Base-by-base conservation (phyloP, 1,284 basidiomycete species). In the Boletus semigastroideus region DNA sequence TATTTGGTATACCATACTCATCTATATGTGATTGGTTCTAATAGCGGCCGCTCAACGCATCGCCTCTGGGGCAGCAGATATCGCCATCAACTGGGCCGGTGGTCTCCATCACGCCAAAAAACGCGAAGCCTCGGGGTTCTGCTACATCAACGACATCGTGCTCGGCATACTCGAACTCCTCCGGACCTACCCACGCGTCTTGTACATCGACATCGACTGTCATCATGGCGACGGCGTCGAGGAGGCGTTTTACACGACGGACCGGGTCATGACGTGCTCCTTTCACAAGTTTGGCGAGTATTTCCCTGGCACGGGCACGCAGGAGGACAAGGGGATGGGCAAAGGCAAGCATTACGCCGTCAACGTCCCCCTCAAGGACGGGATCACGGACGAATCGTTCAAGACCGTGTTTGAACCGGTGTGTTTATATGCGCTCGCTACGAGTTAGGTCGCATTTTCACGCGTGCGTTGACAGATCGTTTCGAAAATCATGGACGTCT, bases 161-260 rank as follows among this genome's bases (percentile, higher is more conserved):
- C 83, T 96, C 39, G 86, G 85, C 25, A 94, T 95, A 41, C 79
- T 97, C 38, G 94, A 97, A 71, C 83, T 97, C 13, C 76, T 96
- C 13, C 82, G 92, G 60, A 83, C 75, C 45, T 86, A 83, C 64
- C 84, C 91, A 0, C 89, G 97, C 51, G 95, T 99, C 2, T 77
- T 99, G 22, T 99, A 99, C 71, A 91, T 99, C 67, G 96, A 99
- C 71, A 96, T 99, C 52, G 96, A 99, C 71, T 94, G 94, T 51
- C 96, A 98, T 69, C 96, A 99, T 64, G 96, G 96, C 8, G 97
- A 99, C 66, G 97, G 96, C 17, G 96, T 99, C 33, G 96, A 99
- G 65, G 96, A 99, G 68, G 97, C 96, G 1, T 99, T 99, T 76
- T 98, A 98, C 71, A 94, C 92, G 22, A 98, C 94, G 4, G 91